Percentiles rank a stretch among this genome's conserved stretches.
These are phyloP conservation scores for Aciculosporium take DNA, from an alignment of 2,329 filamentous ascomycete genomes.

Conservation along the genomic window DNA sequence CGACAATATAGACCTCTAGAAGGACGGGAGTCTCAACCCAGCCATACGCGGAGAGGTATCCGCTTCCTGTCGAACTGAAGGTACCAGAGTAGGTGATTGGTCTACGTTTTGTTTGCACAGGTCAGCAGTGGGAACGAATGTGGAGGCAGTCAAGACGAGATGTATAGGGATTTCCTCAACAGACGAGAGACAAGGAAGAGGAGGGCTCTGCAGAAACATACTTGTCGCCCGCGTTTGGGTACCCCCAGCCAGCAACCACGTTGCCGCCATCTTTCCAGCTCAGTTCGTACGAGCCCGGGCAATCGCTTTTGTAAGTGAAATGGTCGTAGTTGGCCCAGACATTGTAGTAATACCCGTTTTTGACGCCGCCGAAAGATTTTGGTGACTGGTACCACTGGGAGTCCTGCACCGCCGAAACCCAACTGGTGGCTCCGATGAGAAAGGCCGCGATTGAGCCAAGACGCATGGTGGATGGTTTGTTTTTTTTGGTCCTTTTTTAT, in stretches of 20 bases:
- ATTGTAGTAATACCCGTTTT: not conserved
- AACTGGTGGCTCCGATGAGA: not conserved
- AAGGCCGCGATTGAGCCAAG: not conserved
- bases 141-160: not conserved
- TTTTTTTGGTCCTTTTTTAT: not conserved
- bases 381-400: too few relatives aligned
- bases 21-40: slow-evolving; percentile 23
- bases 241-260: slow-evolving; percentile 45
- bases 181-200: not conserved
- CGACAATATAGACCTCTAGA: slow-evolving; percentile 25
- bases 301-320: not conserved
- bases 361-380: not conserved
- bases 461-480: not conserved
- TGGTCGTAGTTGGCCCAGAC: not conserved
- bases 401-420: not conserved
- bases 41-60: slow-evolving; percentile 25
- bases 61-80: slow-evolving; percentile 14
- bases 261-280: slow-evolving; percentile 33
- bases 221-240: slow-evolving; percentile 43
- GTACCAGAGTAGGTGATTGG: slow-evolving; percentile 10
- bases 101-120: slow-evolving; percentile 12
- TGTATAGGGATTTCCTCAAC: slow-evolving; percentile 8
- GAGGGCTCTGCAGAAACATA: too few relatives aligned
- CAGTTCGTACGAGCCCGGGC: not conserved
- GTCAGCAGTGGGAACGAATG: not conserved